Evolutionary conservation across 2,329 filamentous ascomycete species (phyloP).

Genomic region (Pezicula carpinea): DNA sequence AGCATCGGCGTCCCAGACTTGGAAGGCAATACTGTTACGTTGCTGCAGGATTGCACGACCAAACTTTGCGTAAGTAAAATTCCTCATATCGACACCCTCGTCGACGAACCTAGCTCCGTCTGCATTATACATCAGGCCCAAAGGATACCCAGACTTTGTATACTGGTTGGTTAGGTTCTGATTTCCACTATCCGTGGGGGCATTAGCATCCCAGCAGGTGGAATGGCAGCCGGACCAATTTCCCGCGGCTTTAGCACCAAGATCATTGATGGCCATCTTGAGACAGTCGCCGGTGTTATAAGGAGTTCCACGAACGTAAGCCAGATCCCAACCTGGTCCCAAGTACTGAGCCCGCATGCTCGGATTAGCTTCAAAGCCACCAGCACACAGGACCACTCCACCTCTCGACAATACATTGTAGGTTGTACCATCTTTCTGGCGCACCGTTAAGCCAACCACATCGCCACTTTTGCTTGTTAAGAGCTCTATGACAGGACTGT

Average conservation of each 20-base stretch:
- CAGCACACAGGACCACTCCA: conserved; percentile 41
- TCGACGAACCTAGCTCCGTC: conserved; percentile 59
- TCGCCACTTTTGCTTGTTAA: background rate
- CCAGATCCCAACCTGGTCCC: conserved; percentile 58
- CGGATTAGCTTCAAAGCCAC: conserved; percentile 60
- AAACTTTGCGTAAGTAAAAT: conserved; percentile 65
- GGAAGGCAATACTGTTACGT: conserved; percentile 54
- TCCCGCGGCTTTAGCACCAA: conserved; percentile 47
- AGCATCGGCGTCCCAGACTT: conserved; percentile 55
- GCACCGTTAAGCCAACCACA: background rate
- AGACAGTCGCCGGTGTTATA: conserved; percentile 60
- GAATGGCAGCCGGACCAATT: conserved; percentile 63
- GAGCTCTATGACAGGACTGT: background rate
- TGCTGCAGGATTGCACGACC: conserved; percentile 57
- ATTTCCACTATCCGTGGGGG: conserved; percentile 49
- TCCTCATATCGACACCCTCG: conserved; percentile 60
- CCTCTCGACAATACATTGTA: background rate
- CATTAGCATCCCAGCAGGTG: conserved; percentile 61
- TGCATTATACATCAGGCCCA: conserved; percentile 60
- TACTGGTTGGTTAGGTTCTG: conserved; percentile 59
- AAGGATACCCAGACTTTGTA: conserved; percentile 65
- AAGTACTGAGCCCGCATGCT: conserved; percentile 47
- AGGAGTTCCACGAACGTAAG: conserved; percentile 57
- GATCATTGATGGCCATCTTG: conserved; percentile 44
- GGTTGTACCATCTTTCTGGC: background rate